Evolutionary conservation across 1,284 basidiomycete genomes (phyloP), one percentile per base, ranked within the genome.

Genomic region (Pisolithus thermaeus): DNA sequence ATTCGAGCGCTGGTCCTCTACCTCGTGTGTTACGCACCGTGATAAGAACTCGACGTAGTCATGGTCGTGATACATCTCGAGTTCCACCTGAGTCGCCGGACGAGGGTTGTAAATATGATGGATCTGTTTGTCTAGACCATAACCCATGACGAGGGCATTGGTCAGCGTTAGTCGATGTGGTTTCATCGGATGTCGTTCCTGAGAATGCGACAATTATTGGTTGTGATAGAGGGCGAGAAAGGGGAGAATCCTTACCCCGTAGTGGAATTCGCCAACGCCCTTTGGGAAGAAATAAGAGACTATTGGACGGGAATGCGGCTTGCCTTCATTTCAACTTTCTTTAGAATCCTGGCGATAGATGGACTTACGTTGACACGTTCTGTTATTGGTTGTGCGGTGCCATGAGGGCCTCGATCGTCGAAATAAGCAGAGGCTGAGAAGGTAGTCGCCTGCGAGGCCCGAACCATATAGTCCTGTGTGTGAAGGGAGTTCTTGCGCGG

Each of bases 131-230:
- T 99, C 94, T 18, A 99, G 74, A 3, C 94, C 96, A 63, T 99
- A 99, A 0, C 94, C 96, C 65, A 97, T 82, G 5, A 99, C 96
- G 42, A 99, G 80, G 5, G 93, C 86, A 62, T 99, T 99, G 7
- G 96, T 98, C 46, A 99, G 71, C 3, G 94, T 95, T 11, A 99
- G 72, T 14, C 97, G 81, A 57, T 97, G 93, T 1, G 96, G 96
- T 66, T 98, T 97, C 96, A 99, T 99, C 3, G 96, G 97, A 74
- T 99, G 96, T 43, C 89, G 80, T 79, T 97, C 93, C 90, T 95
- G 65, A 20, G 46, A 18, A 25, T 32, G 23, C 23, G 11, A n/a
- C 32, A 30, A 27, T 53, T 40, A 45, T 36, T 20, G 49, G 35
- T 32, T 12, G 42, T 2, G 42, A 16, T 14, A n/a, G 30, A 30